These are phyloP conservation scores for Melastoma malabathricum DNA, from an alignment of 345 rosid species.

Conservation along the genomic window DNA sequence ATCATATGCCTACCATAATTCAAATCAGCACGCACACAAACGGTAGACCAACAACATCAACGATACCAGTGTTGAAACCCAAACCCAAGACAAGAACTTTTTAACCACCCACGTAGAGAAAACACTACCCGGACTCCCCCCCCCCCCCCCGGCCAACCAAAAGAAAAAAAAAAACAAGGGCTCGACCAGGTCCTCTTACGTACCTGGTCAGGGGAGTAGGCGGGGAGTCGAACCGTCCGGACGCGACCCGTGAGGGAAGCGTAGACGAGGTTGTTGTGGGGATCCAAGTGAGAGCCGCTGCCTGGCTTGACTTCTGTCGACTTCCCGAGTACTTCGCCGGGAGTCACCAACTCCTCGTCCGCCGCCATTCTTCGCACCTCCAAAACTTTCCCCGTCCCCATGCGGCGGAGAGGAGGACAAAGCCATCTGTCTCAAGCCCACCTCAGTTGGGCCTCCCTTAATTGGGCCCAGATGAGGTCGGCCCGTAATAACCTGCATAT, in stretches of 20 bases:
- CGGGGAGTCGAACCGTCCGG: constrained; percentile 31
- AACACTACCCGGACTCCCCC: neutral
- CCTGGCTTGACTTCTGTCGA: constrained; percentile 54
- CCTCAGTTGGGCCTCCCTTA: too few species aligned
- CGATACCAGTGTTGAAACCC: too few species aligned
- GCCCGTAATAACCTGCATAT: too few species aligned
- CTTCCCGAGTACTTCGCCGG: constrained; percentile 69
- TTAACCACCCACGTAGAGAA: too few species aligned
- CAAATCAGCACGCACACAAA: too few species aligned
- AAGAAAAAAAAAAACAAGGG: neutral
- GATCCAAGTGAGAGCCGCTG: constrained; percentile 56
- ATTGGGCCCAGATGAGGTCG: too few species aligned
- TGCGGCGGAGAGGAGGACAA: too few species aligned
- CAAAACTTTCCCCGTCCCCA: too few species aligned
- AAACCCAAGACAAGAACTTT: too few species aligned
- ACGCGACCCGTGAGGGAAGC: constrained; percentile 67
- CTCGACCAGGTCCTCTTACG: neutral
- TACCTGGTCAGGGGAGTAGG: constrained; percentile 69
- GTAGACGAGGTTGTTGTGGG: constrained; percentile 46
- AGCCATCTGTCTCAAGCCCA: too few species aligned
- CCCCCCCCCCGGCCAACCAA: neutral
- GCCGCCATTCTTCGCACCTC: constrained; percentile 9
- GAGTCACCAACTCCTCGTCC: constrained; percentile 47
- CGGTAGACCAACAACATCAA: too few species aligned
- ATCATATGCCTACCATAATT: too few species aligned